phyloP scores from a whole-genome alignment of 148 eudicot species.

The Silene conica region DNA sequence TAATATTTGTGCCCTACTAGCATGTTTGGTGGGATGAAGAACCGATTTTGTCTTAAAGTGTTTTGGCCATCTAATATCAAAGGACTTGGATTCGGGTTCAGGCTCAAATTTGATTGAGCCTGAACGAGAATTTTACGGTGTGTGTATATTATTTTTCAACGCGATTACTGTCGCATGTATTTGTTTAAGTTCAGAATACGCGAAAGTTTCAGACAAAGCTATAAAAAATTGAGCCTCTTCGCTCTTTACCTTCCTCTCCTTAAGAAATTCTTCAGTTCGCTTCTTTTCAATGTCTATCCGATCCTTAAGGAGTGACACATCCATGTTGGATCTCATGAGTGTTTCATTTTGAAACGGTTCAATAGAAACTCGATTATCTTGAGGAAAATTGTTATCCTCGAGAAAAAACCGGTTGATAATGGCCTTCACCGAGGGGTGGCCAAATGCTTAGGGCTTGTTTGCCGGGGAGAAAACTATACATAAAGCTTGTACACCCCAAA shows the following conservation, averaged over 20 bases:
- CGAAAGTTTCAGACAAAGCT: conserved; percentile 11
- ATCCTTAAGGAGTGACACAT: conserved; percentile 19
- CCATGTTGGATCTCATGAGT: neutral
- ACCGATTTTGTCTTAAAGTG: neutral
- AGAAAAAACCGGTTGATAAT: too few relatives aligned
- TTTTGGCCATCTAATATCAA: neutral
- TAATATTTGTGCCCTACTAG: neutral
- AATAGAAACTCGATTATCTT: too few relatives aligned
- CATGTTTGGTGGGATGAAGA: neutral
- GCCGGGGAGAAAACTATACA: conserved; percentile 27
- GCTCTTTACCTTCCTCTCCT: conserved; percentile 16
- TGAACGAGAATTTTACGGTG: neutral
- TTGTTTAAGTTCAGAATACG: neutral
- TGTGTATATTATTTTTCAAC: neutral
- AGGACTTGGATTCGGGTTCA: neutral
- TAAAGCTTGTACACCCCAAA: conserved; percentile 8
- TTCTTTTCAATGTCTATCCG: conserved; percentile 28
- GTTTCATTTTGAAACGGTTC: too few relatives aligned
- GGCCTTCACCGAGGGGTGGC: conserved; percentile 29
- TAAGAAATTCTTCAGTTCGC: conserved; percentile 14
- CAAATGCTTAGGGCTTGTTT: conserved; percentile 17
- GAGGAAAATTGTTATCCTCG: too few relatives aligned
- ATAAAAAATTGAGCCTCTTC: conserved; percentile 24
- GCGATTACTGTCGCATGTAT: neutral
- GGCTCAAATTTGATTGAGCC: neutral